Conservation (phyloP, 2,329 filamentous ascomycete species). For the Fusarium compactum region DNA sequence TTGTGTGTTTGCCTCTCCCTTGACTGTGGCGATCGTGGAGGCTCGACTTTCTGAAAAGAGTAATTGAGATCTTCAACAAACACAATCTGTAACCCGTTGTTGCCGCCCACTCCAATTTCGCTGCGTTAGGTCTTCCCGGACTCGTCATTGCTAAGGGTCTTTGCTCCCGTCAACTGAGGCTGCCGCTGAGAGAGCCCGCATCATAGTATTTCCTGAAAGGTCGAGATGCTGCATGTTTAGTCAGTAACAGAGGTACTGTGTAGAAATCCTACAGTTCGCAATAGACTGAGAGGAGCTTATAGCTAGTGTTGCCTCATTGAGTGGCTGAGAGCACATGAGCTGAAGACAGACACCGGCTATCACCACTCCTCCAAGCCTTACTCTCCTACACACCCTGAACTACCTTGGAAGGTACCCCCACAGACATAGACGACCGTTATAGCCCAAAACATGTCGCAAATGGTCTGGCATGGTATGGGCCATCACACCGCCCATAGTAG, state of each 20-base stretch:
- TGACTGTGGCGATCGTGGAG: background rate
- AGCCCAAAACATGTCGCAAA: background rate
- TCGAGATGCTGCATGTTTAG: slow-evolving; percentile 13
- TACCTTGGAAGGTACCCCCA: background rate
- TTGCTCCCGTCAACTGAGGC: background rate
- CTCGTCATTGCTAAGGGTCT: slow-evolving; percentile 8
- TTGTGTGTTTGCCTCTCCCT: background rate
- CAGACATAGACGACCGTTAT: slow-evolving; percentile 6
- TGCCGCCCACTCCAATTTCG: slow-evolving; percentile 31
- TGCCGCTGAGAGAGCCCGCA: background rate
- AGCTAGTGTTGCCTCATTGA: background rate
- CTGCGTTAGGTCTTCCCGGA: slow-evolving; percentile 23
- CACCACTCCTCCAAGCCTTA: background rate
- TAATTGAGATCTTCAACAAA: slow-evolving; percentile 22
- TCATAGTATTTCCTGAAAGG: background rate
- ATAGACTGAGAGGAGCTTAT: background rate
- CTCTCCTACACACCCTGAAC: background rate
- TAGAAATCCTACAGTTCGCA: background rate
- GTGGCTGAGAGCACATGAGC: background rate
- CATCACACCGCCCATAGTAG: background rate
- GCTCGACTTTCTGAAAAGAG: background rate
- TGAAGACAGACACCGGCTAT: background rate
- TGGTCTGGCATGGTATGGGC: background rate
- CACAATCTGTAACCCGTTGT: slow-evolving; percentile 29
- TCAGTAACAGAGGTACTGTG: background rate